Conservation (phyloP, 2,329 filamentous ascomycete genomes). For the Cordyceps cateniannulata region DNA sequence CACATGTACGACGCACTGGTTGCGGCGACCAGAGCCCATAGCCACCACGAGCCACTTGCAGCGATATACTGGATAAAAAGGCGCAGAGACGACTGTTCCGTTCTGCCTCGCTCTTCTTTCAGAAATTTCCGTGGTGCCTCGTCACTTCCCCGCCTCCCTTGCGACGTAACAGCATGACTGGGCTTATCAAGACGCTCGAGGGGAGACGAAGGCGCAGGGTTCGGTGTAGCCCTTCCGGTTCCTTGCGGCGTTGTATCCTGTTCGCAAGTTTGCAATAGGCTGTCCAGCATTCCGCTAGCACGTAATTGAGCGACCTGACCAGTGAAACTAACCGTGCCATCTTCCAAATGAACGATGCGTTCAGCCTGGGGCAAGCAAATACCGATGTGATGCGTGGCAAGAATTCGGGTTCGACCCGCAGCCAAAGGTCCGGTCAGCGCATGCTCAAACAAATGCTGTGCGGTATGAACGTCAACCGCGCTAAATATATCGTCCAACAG, state of each 20-base stretch:
- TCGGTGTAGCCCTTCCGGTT: neutral
- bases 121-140: neutral
- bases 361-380: neutral
- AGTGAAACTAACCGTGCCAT: neutral
- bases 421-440: neutral
- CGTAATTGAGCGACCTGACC: neutral
- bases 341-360: neutral
- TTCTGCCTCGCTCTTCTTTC: neutral
- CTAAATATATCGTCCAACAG: neutral
- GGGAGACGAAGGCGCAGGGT: neutral
- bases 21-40: neutral
- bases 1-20: neutral
- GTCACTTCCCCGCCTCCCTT: neutral
- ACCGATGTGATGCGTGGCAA: neutral
- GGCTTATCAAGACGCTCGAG: neutral
- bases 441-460: neutral
- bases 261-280: neutral
- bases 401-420: neutral
- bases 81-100: neutral
- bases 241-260: neutral
- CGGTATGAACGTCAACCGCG: neutral
- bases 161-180: neutral
- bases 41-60: neutral
- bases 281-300: neutral
- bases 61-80: neutral